Conservation (phyloP, 1,139 yeast species). For the Sugiyamaella japonica region DNA sequence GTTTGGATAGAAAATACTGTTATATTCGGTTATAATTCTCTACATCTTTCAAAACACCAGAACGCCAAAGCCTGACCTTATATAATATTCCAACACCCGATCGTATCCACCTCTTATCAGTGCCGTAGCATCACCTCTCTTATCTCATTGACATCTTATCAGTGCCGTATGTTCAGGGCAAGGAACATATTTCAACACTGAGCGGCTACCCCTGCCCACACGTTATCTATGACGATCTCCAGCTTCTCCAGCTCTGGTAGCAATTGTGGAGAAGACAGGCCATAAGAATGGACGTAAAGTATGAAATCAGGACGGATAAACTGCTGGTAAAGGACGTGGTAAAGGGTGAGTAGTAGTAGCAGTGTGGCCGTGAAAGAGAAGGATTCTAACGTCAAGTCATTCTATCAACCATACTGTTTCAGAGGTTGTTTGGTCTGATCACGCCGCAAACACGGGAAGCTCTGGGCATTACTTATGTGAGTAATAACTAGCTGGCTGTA, state of each 20-base stretch:
- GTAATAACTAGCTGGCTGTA: constrained; percentile 12
- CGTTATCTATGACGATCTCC: constrained; percentile 4
- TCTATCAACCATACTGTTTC: constrained; percentile 67
- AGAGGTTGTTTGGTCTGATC: constrained; percentile 67
- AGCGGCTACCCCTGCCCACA: background rate
- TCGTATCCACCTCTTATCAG: too few species aligned
- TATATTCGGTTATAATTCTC: too few species aligned
- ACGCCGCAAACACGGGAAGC: constrained; percentile 52
- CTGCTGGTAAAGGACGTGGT: constrained; percentile 41
- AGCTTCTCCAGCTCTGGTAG: background rate
- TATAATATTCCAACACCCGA: too few species aligned
- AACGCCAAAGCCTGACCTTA: too few species aligned
- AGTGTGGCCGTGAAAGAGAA: background rate
- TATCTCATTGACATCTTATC: too few species aligned
- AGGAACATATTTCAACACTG: too few species aligned
- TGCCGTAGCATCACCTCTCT: too few species aligned
- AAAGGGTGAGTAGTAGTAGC: constrained; percentile 33
- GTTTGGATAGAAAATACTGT: too few species aligned
- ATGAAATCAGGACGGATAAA: constrained; percentile 41
- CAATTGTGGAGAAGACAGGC: background rate
- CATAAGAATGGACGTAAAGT: constrained; percentile 38
- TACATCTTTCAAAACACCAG: too few species aligned
- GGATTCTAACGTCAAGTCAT: constrained; percentile 46
- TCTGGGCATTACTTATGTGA: constrained; percentile 44
- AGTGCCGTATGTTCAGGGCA: background rate